Evolutionary conservation across 1,284 basidiomycete species (phyloP).

Genomic region (Neonothopanus nambi): DNA sequence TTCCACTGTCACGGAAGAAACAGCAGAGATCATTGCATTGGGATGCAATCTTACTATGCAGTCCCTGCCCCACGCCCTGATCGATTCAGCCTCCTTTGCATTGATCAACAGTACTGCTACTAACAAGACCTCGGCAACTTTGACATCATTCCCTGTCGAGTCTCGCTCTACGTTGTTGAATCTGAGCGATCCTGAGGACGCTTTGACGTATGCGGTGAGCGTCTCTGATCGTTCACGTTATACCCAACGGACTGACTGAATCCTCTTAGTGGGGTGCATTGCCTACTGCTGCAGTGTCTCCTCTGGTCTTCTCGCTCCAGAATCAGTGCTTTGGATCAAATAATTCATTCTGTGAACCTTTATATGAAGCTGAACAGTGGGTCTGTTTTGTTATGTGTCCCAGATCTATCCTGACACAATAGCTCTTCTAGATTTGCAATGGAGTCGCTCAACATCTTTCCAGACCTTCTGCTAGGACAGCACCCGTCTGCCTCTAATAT

Average conservation of each 20-base stretch:
- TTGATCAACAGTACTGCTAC: not conserved
- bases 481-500: not conserved
- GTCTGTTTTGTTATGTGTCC: not conserved
- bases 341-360: not conserved
- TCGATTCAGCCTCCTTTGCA: not conserved
- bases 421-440: constrained; percentile 7
- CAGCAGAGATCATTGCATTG: not conserved
- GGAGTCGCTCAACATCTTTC: constrained; percentile 7
- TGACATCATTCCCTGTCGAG: not conserved
- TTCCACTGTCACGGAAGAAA: not conserved
- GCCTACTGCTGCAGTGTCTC: not conserved
- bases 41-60: constrained; percentile 9
- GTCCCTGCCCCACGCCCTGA: not conserved
- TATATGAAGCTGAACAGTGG: constrained; percentile 7
- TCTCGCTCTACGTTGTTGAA: not conserved
- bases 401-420: not conserved
- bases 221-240: not conserved
- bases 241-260: not conserved
- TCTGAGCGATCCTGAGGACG: not conserved
- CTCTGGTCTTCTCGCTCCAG: not conserved
- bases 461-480: constrained; percentile 2
- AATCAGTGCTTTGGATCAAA: not conserved
- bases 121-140: not conserved
- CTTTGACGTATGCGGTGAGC: not conserved
- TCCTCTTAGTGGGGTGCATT: not conserved